Base-by-base conservation (phyloP, 2,329 filamentous ascomycete species). In the Rutstroemia sp. region DNA sequence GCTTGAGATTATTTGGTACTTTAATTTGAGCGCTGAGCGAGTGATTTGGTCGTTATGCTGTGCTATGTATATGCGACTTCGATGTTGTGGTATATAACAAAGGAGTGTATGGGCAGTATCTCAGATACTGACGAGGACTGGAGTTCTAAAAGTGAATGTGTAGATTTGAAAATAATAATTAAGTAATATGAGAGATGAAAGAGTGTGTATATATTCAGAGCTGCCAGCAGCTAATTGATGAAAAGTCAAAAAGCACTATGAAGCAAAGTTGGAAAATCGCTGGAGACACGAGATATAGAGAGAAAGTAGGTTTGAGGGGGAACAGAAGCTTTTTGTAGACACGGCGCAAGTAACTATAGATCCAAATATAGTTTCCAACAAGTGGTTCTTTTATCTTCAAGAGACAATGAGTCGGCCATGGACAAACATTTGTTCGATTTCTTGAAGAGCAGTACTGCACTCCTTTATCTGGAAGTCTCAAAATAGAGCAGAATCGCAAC, bases 201-300 rank as follows among this genome's bases (percentile, higher is more conserved):
- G 48, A 54, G 50, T 56, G 37, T 54, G 47, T 61, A 30, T 54
- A 48, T 61, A 58, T 54, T 54, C 60, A 59, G 30, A 58, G 63
- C 60, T 64, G 63, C 63, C 63, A 61, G 63, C 63, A 64, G 63
- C 61, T 52, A 53, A 47, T 54, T 47, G 51, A 60, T 55, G 44
- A n/a, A 5, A 9, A 10, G 30, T 34, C 30, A 34, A 34, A 34
- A 34, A 12, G 30, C 30, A 34, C 30, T 34, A 46, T 39, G 48
- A 42, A 21, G 16, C 14, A 17, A 19, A 4, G 30, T 38, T 9
- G 17, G 17, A 17, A 16, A n/a, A 38, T 39, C 21, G 5, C 10
- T 48, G 48, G 25, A 27, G 25, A 58, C 51, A 42, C 54, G n/a
- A 30, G 25, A 41, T 23, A 51, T 41, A 46, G 14, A 38, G n/a